Percentiles rank a stretch among this genome's conserved stretches.
Conservation (phyloP, 1,284 basidiomycete species). For the Cystobasidium sp. region DNA sequence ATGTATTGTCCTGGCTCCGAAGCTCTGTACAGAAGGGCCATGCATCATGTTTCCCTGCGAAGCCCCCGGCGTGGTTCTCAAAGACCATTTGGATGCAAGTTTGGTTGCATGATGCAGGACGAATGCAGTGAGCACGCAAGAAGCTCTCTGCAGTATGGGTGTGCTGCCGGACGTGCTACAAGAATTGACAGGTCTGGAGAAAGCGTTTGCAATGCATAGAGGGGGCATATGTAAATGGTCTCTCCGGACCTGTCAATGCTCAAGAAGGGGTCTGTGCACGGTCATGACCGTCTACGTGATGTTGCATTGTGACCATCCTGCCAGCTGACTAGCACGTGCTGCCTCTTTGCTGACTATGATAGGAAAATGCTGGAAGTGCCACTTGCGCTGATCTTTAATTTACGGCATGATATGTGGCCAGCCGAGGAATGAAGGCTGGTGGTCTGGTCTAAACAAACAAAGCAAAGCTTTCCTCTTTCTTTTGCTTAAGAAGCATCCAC, state of each 20-base stretch:
- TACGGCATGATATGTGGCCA: background rate
- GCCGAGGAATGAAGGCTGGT: constrained; percentile 9
- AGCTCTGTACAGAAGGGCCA: too few species aligned
- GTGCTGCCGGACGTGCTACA: background rate
- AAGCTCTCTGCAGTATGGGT: background rate
- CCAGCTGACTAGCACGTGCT: background rate
- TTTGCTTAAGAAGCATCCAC: constrained; percentile 4
- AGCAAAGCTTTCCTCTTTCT: background rate
- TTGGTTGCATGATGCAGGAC: too few species aligned
- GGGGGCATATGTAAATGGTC: too few species aligned
- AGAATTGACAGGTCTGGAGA: too few species aligned
- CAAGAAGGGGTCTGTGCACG: too few species aligned
- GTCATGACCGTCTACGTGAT: background rate
- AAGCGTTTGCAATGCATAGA: too few species aligned
- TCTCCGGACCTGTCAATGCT: too few species aligned
- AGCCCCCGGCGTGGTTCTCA: too few species aligned
- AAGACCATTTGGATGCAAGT: too few species aligned
- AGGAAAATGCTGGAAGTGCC: background rate
- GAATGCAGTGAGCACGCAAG: background rate
- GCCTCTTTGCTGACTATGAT: background rate
- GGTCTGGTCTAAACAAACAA: constrained; percentile 13
- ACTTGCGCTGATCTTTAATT: background rate
- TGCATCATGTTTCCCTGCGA: too few species aligned
- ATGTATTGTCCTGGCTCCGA: too few species aligned
- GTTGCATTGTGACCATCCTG: background rate